Conservation (phyloP, 2,329 filamentous ascomycete genomes). For the Botrytis byssoidea region DNA sequence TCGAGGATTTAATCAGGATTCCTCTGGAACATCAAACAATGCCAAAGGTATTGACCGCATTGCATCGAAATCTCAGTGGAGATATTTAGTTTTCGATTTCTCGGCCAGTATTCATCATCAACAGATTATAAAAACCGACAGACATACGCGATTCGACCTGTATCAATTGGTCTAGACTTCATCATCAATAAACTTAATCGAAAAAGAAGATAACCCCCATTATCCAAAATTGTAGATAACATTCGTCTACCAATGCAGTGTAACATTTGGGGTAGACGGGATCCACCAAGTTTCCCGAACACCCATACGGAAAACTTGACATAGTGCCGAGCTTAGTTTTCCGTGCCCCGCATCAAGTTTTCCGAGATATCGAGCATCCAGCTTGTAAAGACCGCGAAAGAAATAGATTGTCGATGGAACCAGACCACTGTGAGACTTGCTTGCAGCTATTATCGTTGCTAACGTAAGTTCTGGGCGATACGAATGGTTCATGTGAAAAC, state of each 20-base stretch:
- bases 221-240: neutral
- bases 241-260: neutral
- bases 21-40: neutral
- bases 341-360: conserved; percentile 3
- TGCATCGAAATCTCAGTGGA: too few species aligned
- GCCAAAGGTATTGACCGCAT: neutral
- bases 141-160: neutral
- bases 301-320: neutral
- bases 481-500: neutral
- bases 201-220: neutral
- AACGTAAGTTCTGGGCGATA: neutral
- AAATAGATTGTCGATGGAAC: neutral
- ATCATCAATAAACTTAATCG: neutral
- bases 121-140: neutral
- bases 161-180: neutral
- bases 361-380: neutral
- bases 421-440: neutral
- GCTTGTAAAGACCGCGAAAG: too few species aligned
- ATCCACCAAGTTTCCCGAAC: neutral
- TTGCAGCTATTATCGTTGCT: neutral
- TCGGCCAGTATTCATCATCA: neutral
- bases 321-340: neutral
- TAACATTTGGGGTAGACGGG: neutral
- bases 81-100: neutral
- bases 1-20: neutral